Base-by-base conservation (phyloP, 352 stramenopile genomes). In the Globisporangium cylindrosporum region DNA sequence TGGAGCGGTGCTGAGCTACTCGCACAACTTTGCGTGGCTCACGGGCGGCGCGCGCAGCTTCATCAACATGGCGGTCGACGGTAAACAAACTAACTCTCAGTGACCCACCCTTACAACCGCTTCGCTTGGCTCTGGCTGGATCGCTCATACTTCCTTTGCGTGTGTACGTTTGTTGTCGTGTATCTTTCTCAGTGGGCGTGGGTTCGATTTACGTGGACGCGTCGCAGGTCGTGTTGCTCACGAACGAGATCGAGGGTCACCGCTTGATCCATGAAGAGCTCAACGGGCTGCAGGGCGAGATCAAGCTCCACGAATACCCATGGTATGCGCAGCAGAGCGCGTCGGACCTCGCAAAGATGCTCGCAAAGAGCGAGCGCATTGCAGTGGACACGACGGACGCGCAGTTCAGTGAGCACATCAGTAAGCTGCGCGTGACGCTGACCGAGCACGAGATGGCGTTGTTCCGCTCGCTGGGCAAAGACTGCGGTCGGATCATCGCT, bases 181-280 rank as follows among this genome's bases (percentile, higher is more conserved):
- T 51, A 38, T 22, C 24, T 54, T 55, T 32, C 1, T 38, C 12
- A 88, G 80, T 69, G 6, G 84, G 84, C n/a, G 81, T 83, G 9
- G 81, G 78, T 2, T 84, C 77, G 10, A 81, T 93, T 53, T 91
- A 89, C 55, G 72, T 93, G 18, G 82, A 93, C 51, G 73, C 69
- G 2, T 71, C 61, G 49, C 74, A 69, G 1, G 81, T 88, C 18
- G 73, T 82, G 36, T 59, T 93, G 59, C 59, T 93, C 63, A 91
- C 82, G 18, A 93, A 89, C 63, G 77, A 88, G 66, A 91, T 93
- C 34, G 84, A 93, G 74, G 84, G 82, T 34, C 81, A 93, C 66
- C 83, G 79, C 4, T 65, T 93, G 32, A 69, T 90, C n/a, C 73
- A 89, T 59, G 81, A 93, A 60, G 84, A 91, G 67, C 74, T 93